Evolutionary conservation across 768 basidiomycete genomes (phyloP), one percentile per base, ranked within the genome.

Genomic region (Hortiboletus campestris): DNA sequence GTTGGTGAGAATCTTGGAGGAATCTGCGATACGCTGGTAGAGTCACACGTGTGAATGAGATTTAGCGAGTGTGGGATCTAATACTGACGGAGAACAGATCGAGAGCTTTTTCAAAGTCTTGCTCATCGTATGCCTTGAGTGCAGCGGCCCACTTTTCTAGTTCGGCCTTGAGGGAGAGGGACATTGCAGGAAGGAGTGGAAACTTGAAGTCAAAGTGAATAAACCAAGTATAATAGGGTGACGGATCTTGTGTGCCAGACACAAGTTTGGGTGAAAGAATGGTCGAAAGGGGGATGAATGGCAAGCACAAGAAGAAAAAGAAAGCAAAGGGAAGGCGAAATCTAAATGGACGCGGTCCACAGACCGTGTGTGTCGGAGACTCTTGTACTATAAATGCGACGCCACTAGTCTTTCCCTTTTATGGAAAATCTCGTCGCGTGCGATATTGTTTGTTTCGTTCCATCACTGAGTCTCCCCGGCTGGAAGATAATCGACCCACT

Each of bases 1-100:
- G 69, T 97, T 97, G 44, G 89, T 90, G 56, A 90, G 81, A 64
- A 97, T 91, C 76, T 94, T 94, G 57, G 91, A 91, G 20, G 85
- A 87, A 67, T 94, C 90, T 3, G 86, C 88, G 63, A 97, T 96
- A 40, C 74, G 73, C 84, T 89, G 63, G 22, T n/a, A 25, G 20
- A 17, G 20, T 31, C 8, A n/a, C 7, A 41, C 16, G 51, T 39
- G n/a, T 19, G 39, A 40, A 20, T 31, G 16, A 40, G 20, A 20
- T n/a, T 11, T 32, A 31, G n/a, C n/a, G 16, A 20, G 17, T 32
- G 46, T 53, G 48, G 17, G 25, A 41, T 10, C 2, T 3, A 22
- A 9, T 6, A 75, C 86, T 55, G 61, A 89, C 87, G 13, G 83
- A 78, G 74, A 98, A 97, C 31, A 88, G 78, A 49, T 85, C 78